Evolutionary conservation across 2,329 filamentous ascomycete genomes (phyloP).

Genomic region (Byssothecium circinans): DNA sequence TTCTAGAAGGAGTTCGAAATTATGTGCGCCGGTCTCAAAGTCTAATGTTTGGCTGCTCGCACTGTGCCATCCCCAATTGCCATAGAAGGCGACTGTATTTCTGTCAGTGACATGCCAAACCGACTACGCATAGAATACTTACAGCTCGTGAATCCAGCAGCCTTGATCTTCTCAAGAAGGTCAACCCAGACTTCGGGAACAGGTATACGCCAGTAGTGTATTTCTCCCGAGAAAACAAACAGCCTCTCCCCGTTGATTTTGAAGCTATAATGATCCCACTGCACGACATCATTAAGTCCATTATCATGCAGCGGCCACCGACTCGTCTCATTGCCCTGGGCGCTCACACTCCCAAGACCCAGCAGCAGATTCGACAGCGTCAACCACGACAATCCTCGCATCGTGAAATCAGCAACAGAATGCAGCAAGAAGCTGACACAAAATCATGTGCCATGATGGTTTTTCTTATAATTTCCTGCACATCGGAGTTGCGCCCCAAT

Average conservation of each 20-base stretch:
- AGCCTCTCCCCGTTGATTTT: slow-evolving; percentile 54
- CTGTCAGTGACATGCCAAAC: not conserved
- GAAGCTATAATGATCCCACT: slow-evolving; percentile 60
- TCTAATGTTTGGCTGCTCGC: slow-evolving; percentile 51
- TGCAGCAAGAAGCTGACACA: not conserved
- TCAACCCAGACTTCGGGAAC: slow-evolving; percentile 56
- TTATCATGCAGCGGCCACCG: slow-evolving; percentile 55
- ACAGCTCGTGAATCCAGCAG: slow-evolving; percentile 52
- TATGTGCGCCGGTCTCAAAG: slow-evolving; percentile 56
- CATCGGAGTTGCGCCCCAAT: not conserved
- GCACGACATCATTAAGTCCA: slow-evolving; percentile 51
- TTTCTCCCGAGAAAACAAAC: slow-evolving; percentile 57
- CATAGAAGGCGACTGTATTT: slow-evolving; percentile 47
- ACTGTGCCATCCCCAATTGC: slow-evolving; percentile 54
- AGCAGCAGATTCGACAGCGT: slow-evolving; percentile 17
- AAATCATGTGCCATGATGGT: no score
- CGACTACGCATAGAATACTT: not conserved
- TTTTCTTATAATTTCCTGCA: not conserved
- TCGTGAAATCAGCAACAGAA: not conserved
- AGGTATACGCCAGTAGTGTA: slow-evolving; percentile 57
- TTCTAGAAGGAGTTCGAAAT: slow-evolving; percentile 56
- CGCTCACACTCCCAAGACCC: slow-evolving; percentile 18
- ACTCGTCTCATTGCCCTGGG: slow-evolving; percentile 22
- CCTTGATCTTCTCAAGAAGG: slow-evolving; percentile 56
- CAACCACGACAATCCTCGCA: slow-evolving; percentile 22